Percentiles rank a stretch among this genome's conserved stretches.
Conservation (phyloP, 176 grass and related monocot genomes). For the Ensete glaucum region DNA sequence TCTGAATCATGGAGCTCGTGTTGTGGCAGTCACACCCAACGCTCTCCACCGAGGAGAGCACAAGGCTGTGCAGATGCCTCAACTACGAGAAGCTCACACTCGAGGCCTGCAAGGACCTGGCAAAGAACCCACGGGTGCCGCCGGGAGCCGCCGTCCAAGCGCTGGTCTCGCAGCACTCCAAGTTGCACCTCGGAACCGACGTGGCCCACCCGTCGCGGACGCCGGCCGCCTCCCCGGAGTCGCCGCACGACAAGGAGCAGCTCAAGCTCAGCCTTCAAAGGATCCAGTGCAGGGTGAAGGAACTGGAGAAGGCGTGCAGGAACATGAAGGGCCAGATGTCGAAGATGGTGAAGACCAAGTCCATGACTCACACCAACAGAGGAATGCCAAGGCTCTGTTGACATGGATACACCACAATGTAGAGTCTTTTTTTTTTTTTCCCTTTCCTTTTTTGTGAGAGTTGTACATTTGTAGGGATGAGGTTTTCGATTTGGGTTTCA, state of each 20-base stretch:
- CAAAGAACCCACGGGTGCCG: slow-evolving; percentile 67
- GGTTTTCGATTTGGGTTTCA: not conserved
- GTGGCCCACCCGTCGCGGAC: slow-evolving; percentile 16
- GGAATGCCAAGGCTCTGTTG: slow-evolving; percentile 73
- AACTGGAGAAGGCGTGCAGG: slow-evolving; percentile 74
- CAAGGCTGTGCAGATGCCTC: slow-evolving; percentile 65
- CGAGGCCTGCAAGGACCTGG: slow-evolving; percentile 84
- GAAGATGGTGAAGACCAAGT: slow-evolving; percentile 46
- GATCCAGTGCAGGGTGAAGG: slow-evolving; percentile 71
- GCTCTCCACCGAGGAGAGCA: slow-evolving; percentile 47
- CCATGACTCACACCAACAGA: slow-evolving; percentile 17
- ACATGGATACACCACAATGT: not conserved
- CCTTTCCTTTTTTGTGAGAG: not conserved
- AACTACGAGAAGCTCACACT: slow-evolving; percentile 92
- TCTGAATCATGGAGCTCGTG: not conserved
- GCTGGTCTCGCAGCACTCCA: slow-evolving; percentile 53
- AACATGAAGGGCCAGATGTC: slow-evolving; percentile 67
- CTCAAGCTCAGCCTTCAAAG: slow-evolving; percentile 50
- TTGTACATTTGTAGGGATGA: not conserved
- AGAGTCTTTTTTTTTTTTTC: not conserved
- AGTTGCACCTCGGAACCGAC: slow-evolving; percentile 32
- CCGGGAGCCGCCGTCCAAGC: slow-evolving; percentile 72
- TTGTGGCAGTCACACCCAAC: slow-evolving; percentile 42
- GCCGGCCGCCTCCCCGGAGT: slow-evolving; percentile 4
- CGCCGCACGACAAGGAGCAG: slow-evolving; percentile 48